Base-by-base conservation (phyloP, 805 yeast species). In the Millerago galiae region DNA sequence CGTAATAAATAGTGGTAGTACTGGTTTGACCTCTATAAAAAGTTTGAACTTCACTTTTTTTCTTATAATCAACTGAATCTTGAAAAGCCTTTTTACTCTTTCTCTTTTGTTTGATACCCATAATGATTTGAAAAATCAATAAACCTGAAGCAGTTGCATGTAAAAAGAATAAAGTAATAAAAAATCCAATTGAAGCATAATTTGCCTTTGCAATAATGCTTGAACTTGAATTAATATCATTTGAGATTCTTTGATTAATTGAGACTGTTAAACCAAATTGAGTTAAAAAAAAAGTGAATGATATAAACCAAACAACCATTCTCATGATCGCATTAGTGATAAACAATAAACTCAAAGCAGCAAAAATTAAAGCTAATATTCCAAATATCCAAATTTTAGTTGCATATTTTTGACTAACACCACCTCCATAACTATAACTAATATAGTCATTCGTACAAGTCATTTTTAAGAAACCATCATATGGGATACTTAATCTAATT, bases 331-430 rank as follows among this genome's bases (percentile, higher is more conserved):
- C 9, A 3, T 10, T 11, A 5, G 14, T 8, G 21, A 28, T 33
- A 8, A 17, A 7, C 4, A 33, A 10, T 25, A 37, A 12, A 6
- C 38, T 9, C 3, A 41, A 10, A 3, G 30, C 44, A 3, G 24
- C 14, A 12, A 28, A 33, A 4, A 41, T 24, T 13, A 37, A 11
- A 2, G 40, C 17, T 5, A 25, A 21, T 6, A 37, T 5, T 7
- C 44, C 44, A 8, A 41, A 16, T 1, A 34, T 37, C 44, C 44
- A 41, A 4, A 36, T 37, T 15, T 21, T 34, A 8, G 41, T 32
- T 7, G 44, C 14, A 16, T 25, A 15, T 13, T 21, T 28, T 15
- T 35, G 44, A 4, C 34, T 16, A 8, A 25, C 11, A 4, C 24
- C 24, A 11, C 37, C 31, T 21, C 31, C 25, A 11, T 9, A 21